Percentiles rank a stretch among this genome's conserved stretches.
Evolutionary conservation across 1,139 yeast species (phyloP).

Genomic region (Blastobotrys malaysiensis): DNA sequence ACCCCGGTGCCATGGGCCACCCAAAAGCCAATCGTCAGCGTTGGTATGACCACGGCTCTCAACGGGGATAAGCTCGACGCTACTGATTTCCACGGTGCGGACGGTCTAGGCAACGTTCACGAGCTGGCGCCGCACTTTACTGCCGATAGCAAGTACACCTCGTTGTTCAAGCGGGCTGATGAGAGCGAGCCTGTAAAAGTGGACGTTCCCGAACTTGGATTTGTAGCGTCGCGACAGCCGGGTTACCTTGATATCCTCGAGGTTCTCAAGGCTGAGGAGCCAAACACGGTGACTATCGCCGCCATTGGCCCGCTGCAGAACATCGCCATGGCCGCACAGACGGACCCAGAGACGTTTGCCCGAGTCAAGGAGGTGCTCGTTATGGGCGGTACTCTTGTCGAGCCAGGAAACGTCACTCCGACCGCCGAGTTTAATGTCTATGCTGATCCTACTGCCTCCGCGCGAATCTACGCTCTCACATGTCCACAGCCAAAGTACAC

Average conservation of each 20-base stretch:
- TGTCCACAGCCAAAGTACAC: slow-evolving; percentile 28
- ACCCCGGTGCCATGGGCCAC: slow-evolving; percentile 22
- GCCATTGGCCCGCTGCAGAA: slow-evolving; percentile 41
- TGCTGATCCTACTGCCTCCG: slow-evolving; percentile 40
- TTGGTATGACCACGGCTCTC: slow-evolving; percentile 32
- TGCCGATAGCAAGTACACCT: slow-evolving; percentile 30
- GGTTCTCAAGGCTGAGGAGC: slow-evolving; percentile 32
- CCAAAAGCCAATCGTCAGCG: slow-evolving; percentile 32
- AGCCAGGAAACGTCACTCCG: slow-evolving; percentile 40
- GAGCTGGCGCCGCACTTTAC: slow-evolving; percentile 33
- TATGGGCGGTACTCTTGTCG: slow-evolving; percentile 39
- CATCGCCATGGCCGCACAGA: slow-evolving; percentile 37
- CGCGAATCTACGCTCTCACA: slow-evolving; percentile 35
- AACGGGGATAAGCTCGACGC: slow-evolving; percentile 35
- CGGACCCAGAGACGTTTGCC: slow-evolving; percentile 35
- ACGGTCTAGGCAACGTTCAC: slow-evolving; percentile 40
- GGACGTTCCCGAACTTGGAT: slow-evolving; percentile 20
- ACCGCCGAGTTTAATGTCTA: slow-evolving; percentile 40
- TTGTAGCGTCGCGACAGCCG: slow-evolving; percentile 29
- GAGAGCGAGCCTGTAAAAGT: neutral
- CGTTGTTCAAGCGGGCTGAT: slow-evolving; percentile 19
- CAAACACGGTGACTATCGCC: slow-evolving; percentile 34
- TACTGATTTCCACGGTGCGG: slow-evolving; percentile 38
- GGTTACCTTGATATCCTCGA: slow-evolving; percentile 35
- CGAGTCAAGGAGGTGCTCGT: slow-evolving; percentile 34